A percentile compares a stretch with the other conserved stretches of the same genome.
Conservation (phyloP, 257 asterid genomes). For the Vinca minor region DNA sequence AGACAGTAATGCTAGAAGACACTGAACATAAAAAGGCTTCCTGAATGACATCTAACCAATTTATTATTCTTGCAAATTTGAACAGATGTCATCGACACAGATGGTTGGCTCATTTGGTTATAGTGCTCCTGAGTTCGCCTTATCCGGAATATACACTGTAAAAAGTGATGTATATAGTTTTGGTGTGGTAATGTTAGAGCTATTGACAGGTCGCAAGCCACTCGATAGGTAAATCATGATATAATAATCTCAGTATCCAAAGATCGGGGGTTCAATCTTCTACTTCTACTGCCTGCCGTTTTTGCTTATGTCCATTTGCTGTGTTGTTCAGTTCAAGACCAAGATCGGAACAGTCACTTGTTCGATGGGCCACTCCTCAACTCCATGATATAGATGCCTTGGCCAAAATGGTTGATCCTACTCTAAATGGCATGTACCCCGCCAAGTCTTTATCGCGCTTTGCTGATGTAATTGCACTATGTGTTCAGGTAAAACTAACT, state of each 20-base stretch:
- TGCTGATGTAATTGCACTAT: conserved; percentile 85
- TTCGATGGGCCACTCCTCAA: conserved; percentile 98
- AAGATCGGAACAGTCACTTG: conserved; percentile 92
- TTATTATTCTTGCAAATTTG: conserved; percentile 7
- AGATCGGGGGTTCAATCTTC: not conserved
- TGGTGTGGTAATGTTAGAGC: conserved; percentile 96
- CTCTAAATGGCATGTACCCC: conserved; percentile 90
- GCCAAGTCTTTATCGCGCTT: conserved; percentile 96
- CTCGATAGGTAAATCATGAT: conserved; percentile 65
- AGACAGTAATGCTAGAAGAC: not conserved
- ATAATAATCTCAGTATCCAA: not conserved
- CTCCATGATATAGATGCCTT: conserved; percentile 97
- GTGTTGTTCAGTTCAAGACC: conserved; percentile 53
- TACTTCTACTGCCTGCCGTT: not conserved
- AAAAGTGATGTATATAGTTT: conserved; percentile 95
- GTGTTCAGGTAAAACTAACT: conserved; percentile 74
- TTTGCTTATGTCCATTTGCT: not conserved
- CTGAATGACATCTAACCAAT: not conserved
- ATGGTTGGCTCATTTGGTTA: conserved; percentile 87
- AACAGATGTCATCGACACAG: conserved; percentile 70
- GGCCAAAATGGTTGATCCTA: conserved; percentile 91
- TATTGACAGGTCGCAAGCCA: conserved; percentile 94
- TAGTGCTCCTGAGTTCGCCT: conserved; percentile 95
- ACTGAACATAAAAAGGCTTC: not conserved
- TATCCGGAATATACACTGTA: conserved; percentile 87